Conservation (phyloP, 345 rosid species). For the Gossypium rotundifolium region DNA sequence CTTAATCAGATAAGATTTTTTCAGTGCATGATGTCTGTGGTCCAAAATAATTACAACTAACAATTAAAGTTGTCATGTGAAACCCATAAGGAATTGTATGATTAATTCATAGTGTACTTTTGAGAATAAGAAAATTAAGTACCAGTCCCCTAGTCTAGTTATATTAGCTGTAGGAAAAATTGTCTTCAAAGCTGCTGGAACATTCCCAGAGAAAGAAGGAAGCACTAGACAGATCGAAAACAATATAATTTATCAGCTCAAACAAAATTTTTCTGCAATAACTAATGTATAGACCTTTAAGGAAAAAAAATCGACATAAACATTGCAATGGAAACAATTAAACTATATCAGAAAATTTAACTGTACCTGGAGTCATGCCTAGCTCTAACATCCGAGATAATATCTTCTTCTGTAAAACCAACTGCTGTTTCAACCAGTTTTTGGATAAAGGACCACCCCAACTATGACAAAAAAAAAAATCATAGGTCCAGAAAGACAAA, state of each 20-base stretch:
- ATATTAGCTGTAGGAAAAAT: conserved; percentile 77
- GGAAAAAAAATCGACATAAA: not conserved
- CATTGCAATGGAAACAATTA: not conserved
- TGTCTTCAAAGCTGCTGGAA: conserved; percentile 77
- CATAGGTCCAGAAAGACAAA: not conserved
- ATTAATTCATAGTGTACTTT: not conserved
- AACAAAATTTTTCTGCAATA: not conserved
- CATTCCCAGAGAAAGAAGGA: conserved; percentile 96
- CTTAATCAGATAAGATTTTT: not conserved
- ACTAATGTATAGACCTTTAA: not conserved
- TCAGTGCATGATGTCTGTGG: not conserved
- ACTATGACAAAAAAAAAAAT: conserved; percentile 31
- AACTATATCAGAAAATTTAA: not conserved
- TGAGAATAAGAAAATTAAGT: conserved; percentile 16
- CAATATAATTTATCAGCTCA: not conserved
- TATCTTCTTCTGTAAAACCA: conserved; percentile 73
- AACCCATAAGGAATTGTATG: conserved; percentile 1
- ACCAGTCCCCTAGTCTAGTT: conserved; percentile 89
- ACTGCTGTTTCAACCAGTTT: conserved; percentile 80
- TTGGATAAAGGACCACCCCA: conserved; percentile 94
- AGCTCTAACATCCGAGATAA: conserved; percentile 75
- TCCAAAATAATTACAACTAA: conserved; percentile 4
- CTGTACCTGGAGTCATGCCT: conserved; percentile 94
- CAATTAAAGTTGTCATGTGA: conserved; percentile 3
- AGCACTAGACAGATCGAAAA: conserved; percentile 49